A percentile compares a stretch with the other conserved stretches of the same genome.
phyloP scores from a whole-genome alignment of 2,329 filamentous ascomycete species.

The Penicillium vulpinum region DNA sequence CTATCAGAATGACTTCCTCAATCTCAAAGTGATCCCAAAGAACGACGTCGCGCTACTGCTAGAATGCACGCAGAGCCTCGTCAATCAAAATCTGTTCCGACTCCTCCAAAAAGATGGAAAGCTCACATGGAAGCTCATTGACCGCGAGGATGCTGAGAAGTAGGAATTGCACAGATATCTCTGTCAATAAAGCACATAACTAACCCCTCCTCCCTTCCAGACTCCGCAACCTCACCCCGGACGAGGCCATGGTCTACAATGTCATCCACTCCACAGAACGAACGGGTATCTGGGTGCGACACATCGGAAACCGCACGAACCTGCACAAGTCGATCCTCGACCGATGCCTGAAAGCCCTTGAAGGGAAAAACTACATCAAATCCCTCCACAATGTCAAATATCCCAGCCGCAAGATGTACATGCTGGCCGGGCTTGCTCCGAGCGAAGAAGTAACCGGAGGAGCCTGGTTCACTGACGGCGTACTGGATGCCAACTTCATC shows the following conservation, averaged over 20 bases:
- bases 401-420: constrained; percentile 92
- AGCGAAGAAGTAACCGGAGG: constrained; percentile 90
- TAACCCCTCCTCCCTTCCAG: constrained; percentile 22
- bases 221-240: constrained; percentile 53
- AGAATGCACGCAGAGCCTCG: constrained; percentile 47
- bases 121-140: constrained; percentile 51
- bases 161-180: constrained; percentile 25
- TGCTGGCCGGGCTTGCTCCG: constrained; percentile 79
- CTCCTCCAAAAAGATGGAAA: constrained; percentile 47
- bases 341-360: constrained; percentile 78
- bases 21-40: constrained; percentile 46
- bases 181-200: constrained; percentile 2
- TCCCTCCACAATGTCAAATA: constrained; percentile 90
- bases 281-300: constrained; percentile 88
- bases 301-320: constrained; percentile 75
- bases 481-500: constrained; percentile 86
- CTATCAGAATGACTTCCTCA: constrained; percentile 49
- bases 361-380: constrained; percentile 78
- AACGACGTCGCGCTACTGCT: constrained; percentile 45
- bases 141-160: constrained; percentile 52
- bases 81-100: constrained; percentile 49
- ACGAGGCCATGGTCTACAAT: constrained; percentile 84
- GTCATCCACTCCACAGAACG: constrained; percentile 82
- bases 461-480: constrained; percentile 89
- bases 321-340: constrained; percentile 82